These are phyloP conservation scores for Marchantia paleacea DNA, from an alignment of 225 moss, liverwort and hornwort species.

Conservation along the genomic window DNA sequence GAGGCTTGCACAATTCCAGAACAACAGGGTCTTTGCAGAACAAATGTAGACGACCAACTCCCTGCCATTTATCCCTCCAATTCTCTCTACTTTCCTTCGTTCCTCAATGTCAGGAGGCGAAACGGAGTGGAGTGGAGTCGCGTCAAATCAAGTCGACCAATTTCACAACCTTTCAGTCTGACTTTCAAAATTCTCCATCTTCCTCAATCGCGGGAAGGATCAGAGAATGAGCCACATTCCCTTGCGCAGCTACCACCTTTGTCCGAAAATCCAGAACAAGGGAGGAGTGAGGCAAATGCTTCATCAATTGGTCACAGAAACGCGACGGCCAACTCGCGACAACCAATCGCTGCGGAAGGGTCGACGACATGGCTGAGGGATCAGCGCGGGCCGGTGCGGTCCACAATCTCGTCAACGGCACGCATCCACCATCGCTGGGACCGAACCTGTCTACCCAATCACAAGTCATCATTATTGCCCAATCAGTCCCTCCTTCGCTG, in stretches of 20 bases:
- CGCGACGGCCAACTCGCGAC: not conserved
- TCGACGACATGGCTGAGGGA: not conserved
- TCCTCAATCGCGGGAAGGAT: not conserved
- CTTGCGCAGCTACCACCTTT: not conserved
- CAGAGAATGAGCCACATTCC: not conserved
- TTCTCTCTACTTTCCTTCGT: not conserved
- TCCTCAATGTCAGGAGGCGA: not conserved
- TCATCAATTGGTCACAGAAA: not conserved
- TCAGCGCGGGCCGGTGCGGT: not conserved
- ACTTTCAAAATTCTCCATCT: not conserved
- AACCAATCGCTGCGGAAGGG: not conserved
- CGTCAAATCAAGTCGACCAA: not conserved
- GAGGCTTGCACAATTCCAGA: not conserved
- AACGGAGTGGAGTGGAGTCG: not conserved
- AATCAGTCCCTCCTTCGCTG: not conserved
- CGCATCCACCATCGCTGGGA: slow-evolving; percentile 13
- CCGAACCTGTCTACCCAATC: not conserved
- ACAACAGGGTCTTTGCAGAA: not conserved
- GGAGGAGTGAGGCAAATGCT: not conserved
- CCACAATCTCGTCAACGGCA: too few relatives aligned
- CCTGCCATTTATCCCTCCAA: not conserved
- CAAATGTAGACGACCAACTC: not conserved
- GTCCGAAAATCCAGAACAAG: not conserved
- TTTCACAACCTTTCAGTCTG: not conserved
- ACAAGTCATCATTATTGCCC: not conserved